Conservation (phyloP, 306 rosid genomes). For the Elaeagnus macrophylla region DNA sequence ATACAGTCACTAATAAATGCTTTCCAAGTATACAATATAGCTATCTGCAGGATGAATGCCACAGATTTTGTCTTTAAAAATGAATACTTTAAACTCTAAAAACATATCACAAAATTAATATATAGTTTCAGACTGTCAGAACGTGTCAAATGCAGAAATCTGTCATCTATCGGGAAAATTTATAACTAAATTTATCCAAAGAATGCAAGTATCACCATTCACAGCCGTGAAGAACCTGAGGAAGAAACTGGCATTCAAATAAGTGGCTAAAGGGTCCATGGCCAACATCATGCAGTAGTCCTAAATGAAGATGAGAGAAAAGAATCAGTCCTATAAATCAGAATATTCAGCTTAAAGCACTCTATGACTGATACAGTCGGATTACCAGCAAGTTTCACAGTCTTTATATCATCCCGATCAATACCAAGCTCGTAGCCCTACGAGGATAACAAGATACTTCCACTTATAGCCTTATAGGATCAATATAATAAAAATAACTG, state of each 20-base stretch:
- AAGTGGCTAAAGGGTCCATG: constrained; percentile 96
- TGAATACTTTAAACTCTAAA: too few relatives aligned
- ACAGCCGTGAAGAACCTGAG: constrained; percentile 38
- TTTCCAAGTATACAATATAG: too few relatives aligned
- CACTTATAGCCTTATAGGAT: constrained; percentile 2
- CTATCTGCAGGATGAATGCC: too few relatives aligned
- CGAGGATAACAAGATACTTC: constrained; percentile 19
- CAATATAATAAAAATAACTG: constrained; percentile 8
- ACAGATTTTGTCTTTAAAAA: too few relatives aligned
- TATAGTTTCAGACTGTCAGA: background rate
- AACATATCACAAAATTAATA: too few relatives aligned
- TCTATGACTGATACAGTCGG: constrained; percentile 11
- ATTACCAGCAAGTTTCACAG: constrained; percentile 90
- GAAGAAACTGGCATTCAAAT: constrained; percentile 76
- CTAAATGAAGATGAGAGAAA: constrained; percentile 29
- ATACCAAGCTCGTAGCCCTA: constrained; percentile 83
- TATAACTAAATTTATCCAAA: constrained; percentile 8
- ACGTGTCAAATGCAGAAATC: constrained; percentile 20
- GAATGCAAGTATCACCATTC: constrained; percentile 37
- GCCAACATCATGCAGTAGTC: constrained; percentile 92
- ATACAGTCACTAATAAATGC: too few relatives aligned
- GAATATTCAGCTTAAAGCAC: constrained; percentile 13
- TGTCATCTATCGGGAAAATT: constrained; percentile 5
- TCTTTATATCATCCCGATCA: constrained; percentile 57
- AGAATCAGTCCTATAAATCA: constrained; percentile 13